Evolutionary conservation across 345 rosid species (phyloP), one percentile per base, ranked within the genome.

Genomic region (Dipteronia sinensis): DNA sequence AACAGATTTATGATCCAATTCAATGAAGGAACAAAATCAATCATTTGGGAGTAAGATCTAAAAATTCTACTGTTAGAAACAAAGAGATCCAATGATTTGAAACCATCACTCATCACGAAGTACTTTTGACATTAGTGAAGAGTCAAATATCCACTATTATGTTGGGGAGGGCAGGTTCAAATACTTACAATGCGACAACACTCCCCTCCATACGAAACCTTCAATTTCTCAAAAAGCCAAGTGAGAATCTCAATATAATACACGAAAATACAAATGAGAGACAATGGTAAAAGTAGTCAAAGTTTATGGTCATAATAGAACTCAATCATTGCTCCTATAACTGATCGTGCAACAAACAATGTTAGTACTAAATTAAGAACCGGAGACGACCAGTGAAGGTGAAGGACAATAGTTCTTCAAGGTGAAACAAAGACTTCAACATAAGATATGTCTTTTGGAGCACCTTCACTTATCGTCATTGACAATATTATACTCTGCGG

Each of bases 181-280:
- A 72, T 72, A 78, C 70, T 82, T 79, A 75, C 76, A 58, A 44
- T 68, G 25, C 6, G 8, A 49, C 73, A n/a, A 84, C 49, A 56
- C 73, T 75, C 19, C 63, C 72, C 77, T 71, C 76, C 65, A 17
- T 76, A 31, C n/a, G 67, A 80, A 27, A 25, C 73, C 80, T 67
- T 80, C 65, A 61, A 63, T 62, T 71, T 38, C 67, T 80, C 29
- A 67, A 61, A 65, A 75, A 70, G 40, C 44, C 69, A 78, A 13
- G 74, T 66, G 71, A 82, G 78, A 76, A 74, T 62, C 20, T 17
- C 67, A 67, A 47, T 53, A 77, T 40, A 59, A 38, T 40, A 67
- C 61, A 73, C 49, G 2, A 40, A 72, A 27, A 34, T n/a, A 4
- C 67, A 58, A 67, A 55, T 55, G 47, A 38, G 31, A 74, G 20